Base-by-base conservation (phyloP, 2,329 filamentous ascomycete species). In the Penicillium occitanis region DNA sequence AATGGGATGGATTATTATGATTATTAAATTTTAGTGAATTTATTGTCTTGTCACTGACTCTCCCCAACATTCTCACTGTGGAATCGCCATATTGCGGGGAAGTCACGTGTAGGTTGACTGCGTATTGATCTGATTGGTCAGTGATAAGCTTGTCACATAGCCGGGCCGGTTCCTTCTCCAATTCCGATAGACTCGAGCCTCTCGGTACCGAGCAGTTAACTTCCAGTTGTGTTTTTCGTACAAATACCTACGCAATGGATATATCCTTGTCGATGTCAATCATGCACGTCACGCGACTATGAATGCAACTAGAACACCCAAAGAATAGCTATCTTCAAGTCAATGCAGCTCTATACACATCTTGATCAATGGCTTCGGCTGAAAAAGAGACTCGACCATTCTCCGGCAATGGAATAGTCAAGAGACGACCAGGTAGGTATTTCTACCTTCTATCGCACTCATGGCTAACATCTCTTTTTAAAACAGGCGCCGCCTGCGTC, bases 401-500 rank as follows among this genome's bases (percentile, higher is more conserved):
- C 66, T 66, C 73, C 65, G 71, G 69, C 68, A 73, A 76, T 70
- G 76, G 76, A 68, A 71, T 78, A 70, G 75, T 71, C 71, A 79
- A 78, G 72, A 76, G 75, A 73, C 78, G 77, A 68, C 73, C 76
- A 71, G 76, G 77, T 78, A 75, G 66, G 70, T 64, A 59, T 46
- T 53, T 4, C 30, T 5, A 11, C 19, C n/a, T 37, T 57, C 7
- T 37, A 14, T 25, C 33, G 53, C 4, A 13, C 5, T 17, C 4
- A 22, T 22, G 14, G 53, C 53, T 57, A 57, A 57, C 11, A 37
- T 37, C 3, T 17, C 11, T 51, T 22, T n/a, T 6, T 8, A 11
- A n/a, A 46, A 57, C 19, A 68, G 77, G 77, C n/a, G 78, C 74
- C 28, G 83, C 83, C 42, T 85, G 83, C 67, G 73, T 82, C 48